Evolutionary conservation across 73 alveolate genomes (phyloP).

Genomic region (Tetrahymena thermophila): DNA sequence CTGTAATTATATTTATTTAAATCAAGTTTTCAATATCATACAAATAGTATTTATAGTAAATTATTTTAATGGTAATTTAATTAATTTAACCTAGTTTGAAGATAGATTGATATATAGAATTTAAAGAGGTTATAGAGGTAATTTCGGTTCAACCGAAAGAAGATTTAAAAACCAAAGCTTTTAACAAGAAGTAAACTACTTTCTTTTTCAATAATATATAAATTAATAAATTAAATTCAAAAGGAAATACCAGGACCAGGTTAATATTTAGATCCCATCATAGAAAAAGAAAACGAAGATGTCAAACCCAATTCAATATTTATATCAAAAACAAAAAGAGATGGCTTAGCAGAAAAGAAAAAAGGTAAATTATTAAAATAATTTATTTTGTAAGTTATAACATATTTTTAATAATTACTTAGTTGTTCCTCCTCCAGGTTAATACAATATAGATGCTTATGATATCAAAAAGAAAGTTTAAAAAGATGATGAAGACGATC

Average conservation of each 20-base stretch:
- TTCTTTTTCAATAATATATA: background rate
- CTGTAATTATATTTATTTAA: background rate
- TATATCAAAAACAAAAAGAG: conserved; percentile 2
- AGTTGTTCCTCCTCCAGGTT: conserved; percentile 29
- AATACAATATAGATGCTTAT: conserved; percentile 1
- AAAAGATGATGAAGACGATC: conserved; percentile 32
- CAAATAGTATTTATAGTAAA: no score
- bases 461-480: background rate
- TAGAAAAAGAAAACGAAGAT: conserved; percentile 3
- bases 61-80: no score
- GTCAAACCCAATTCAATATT: background rate
- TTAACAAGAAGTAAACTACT: background rate
- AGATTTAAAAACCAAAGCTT: conserved; percentile 1
- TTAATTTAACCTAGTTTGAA: background rate
- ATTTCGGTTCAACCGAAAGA: conserved; percentile 10
- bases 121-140: conserved; percentile 8
- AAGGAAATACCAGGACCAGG: conserved; percentile 27
- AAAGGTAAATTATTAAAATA: background rate
- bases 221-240: background rate
- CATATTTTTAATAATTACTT: background rate
- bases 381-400: background rate
- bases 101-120: conserved; percentile 5
- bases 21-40: no score
- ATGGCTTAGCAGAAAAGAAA: background rate
- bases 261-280: background rate